Evolutionary conservation across 1,139 yeast species (phyloP), one percentile per base, ranked within the genome.

Genomic region (Candida labiduridarum): DNA sequence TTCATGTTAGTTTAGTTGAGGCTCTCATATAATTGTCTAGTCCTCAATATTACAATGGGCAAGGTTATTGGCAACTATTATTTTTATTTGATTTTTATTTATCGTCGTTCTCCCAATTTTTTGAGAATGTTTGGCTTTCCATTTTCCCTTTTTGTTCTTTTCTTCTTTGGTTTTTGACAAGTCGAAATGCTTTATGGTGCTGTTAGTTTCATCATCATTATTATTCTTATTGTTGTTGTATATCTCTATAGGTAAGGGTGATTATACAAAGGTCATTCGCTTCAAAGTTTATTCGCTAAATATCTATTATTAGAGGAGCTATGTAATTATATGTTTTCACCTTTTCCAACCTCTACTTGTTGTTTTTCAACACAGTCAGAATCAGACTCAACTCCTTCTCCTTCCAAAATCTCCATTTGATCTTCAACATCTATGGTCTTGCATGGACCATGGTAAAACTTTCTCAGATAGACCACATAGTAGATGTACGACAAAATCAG

Each of bases 401-500:
- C 42, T 22, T 39, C 42, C 31, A 39, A 39, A 10, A 39, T 14
- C 25, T 25, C 42, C 31, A 39, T 14, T 29, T 44, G 43, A 33
- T 39, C 47, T 6, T 49, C 56, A 29, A 48, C 59, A 27, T 62
- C 74, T 40, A 67, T 54, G 2, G 71, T 70, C 55, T 66, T 65
- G 33, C 66, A 69, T 16, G 52, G 49, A 1, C 75, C 76, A 16
- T 65, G 55, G 54, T 68, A 71, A 31, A 53, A 53, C 49, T 52
- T 64, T 51, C 66, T 64, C 7, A 71, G 71, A 47, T 60, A 63
- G 3, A 62, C 59, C 49, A 54, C 66, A 53, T 62, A 71, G 54
- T 71, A 71, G 1, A 64, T 38, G 29, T 63, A 40, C 4, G 73
- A 56, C 34, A 69, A 49, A 11, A 58, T 54, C 71, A 71, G 76